Evolutionary conservation across 228 moss, liverwort and hornwort species (phyloP).

Genomic region (Sphagnum magellanicum): DNA sequence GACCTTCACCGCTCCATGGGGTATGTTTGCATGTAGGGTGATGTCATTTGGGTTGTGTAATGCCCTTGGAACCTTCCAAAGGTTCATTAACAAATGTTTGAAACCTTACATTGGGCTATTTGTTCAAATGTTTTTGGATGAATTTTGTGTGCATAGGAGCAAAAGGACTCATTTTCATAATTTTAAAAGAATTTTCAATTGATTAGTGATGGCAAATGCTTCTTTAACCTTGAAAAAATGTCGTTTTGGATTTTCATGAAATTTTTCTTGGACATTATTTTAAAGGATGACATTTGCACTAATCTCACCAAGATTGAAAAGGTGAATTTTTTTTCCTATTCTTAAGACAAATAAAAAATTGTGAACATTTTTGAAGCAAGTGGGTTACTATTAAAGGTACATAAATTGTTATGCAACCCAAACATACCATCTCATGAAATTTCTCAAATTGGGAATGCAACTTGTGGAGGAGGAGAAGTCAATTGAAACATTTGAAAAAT

Average conservation of each 20-base stretch:
- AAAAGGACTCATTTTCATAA: not conserved
- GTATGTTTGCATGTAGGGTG: not conserved
- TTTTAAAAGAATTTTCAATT: not conserved
- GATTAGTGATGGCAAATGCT: not conserved
- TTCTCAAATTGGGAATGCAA: no score
- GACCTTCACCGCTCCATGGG: conserved; percentile 4
- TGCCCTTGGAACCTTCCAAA: conserved; percentile 1
- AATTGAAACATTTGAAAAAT: no score
- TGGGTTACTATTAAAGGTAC: no score
- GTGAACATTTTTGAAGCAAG: no score
- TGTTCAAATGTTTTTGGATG: not conserved
- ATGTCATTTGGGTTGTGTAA: not conserved
- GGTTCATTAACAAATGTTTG: not conserved
- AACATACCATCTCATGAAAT: no score
- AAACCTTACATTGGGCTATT: not conserved
- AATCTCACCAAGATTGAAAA: not conserved
- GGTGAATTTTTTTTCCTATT: no score
- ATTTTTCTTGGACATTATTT: not conserved
- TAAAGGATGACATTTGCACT: not conserved
- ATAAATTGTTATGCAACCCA: no score
- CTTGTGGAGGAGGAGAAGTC: no score
- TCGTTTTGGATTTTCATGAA: not conserved
- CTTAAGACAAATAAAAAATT: no score
- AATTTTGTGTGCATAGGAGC: not conserved
- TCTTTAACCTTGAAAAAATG: not conserved